Percentiles rank a stretch among this genome's conserved stretches.
These are phyloP conservation scores for Penicillium ucsense DNA, from an alignment of 495 filamentous ascomycete species.

Conservation along the genomic window DNA sequence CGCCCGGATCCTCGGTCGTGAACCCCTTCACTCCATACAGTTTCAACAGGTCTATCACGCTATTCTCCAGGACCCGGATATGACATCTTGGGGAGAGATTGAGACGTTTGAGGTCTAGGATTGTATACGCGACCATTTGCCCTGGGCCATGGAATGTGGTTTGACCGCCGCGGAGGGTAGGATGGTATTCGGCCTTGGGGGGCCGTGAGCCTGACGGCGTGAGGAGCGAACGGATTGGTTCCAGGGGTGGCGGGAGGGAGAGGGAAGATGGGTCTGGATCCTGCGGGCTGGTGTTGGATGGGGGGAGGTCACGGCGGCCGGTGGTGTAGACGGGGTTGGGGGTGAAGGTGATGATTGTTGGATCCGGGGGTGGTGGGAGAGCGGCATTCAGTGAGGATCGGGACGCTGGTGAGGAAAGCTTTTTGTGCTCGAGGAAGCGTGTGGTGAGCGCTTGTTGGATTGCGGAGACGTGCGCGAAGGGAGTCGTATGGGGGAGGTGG, in stretches of 20 bases:
- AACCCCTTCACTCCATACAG: slow-evolving; percentile 46
- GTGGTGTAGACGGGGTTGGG: slow-evolving; percentile 82
- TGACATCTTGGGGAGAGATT: slow-evolving; percentile 52
- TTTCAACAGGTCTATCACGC: slow-evolving; percentile 53
- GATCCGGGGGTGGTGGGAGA: slow-evolving; percentile 43
- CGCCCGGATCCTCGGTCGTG: slow-evolving; percentile 69
- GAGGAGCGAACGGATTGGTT: slow-evolving; percentile 24
- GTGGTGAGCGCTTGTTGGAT: slow-evolving; percentile 42
- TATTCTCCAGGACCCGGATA: slow-evolving; percentile 64
- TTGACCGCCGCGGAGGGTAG: slow-evolving; percentile 75
- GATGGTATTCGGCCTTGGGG: slow-evolving; percentile 48
- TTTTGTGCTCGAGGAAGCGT: slow-evolving; percentile 37
- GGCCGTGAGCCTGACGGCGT: slow-evolving; percentile 29
- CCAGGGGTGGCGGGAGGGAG: slow-evolving; percentile 31
- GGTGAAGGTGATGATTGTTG: slow-evolving; percentile 74
- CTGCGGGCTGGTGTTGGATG: slow-evolving; percentile 34
- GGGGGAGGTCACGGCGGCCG: slow-evolving; percentile 68
- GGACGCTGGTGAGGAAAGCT: slow-evolving; percentile 20
- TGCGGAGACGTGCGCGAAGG: slow-evolving; percentile 36
- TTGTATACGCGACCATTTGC: slow-evolving; percentile 81
- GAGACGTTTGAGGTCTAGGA: slow-evolving; percentile 61
- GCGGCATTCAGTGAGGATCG: slow-evolving; percentile 11
- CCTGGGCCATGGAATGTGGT: slow-evolving; percentile 95
- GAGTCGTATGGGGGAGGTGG: slow-evolving; percentile 51
- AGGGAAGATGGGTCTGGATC: slow-evolving; percentile 12